phyloP scores from a whole-genome alignment of 352 stramenopile genomes.

The Pythium oligandrum region DNA sequence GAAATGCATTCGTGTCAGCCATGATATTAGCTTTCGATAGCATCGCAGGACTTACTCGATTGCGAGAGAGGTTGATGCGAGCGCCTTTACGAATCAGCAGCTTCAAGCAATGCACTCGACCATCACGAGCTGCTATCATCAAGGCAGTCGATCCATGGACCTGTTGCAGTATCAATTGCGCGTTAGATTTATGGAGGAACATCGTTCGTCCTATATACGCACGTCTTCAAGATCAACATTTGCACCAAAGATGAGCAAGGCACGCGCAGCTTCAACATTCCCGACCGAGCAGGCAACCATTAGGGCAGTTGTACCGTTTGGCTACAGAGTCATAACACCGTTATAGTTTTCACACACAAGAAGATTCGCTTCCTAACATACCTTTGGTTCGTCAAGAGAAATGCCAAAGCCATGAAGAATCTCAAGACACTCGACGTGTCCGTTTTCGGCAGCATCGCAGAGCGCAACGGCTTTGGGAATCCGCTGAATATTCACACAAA shows the following conservation, averaged over 20 bases:
- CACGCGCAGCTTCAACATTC: conserved; percentile 79
- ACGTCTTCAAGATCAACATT: conserved; percentile 84
- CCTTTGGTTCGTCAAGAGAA: conserved; percentile 82
- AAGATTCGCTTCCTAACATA: conserved; percentile 8
- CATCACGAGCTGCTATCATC: conserved; percentile 76
- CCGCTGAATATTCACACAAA: conserved; percentile 27
- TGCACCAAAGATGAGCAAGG: conserved; percentile 80
- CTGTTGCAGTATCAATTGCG: conserved; percentile 17
- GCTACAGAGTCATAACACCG: conserved; percentile 26
- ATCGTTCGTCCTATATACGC: conserved; percentile 4
- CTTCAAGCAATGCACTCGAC: conserved; percentile 55
- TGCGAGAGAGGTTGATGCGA: conserved; percentile 77
- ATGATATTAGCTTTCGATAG: too few species aligned
- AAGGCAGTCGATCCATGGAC: conserved; percentile 78
- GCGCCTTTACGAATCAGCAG: conserved; percentile 77
- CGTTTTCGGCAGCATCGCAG: conserved; percentile 77
- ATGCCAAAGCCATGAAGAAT: conserved; percentile 76
- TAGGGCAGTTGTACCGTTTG: conserved; percentile 69
- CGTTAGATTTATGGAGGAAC: background rate
- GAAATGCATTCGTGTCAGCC: background rate
- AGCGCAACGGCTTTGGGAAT: conserved; percentile 73
- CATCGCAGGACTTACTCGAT: conserved; percentile 42
- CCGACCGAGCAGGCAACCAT: conserved; percentile 84
- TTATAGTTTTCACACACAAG: conserved; percentile 1
- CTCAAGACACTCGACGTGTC: conserved; percentile 80